Conservation (phyloP, 805 yeast genomes). For the Candida vaughaniae region DNA sequence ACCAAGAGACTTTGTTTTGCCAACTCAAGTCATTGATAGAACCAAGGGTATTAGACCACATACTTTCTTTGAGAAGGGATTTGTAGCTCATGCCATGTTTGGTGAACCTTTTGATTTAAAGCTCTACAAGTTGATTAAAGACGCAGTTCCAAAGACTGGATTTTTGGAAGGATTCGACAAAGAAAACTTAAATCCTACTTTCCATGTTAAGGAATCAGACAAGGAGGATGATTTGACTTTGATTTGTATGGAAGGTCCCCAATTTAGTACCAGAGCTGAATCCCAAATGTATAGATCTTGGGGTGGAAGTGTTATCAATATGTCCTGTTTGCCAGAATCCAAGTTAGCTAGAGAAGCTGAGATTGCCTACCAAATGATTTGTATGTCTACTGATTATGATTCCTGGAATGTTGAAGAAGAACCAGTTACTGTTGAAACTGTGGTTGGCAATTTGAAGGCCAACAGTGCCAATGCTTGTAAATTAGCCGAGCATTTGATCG, state of each 20-base stretch:
- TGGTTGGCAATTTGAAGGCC: constrained; percentile 84
- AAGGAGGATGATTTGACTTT: constrained; percentile 73
- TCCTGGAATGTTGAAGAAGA: constrained; percentile 97
- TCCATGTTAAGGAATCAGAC: constrained; percentile 61
- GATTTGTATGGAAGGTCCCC: constrained; percentile 99
- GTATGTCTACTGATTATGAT: constrained; percentile 99
- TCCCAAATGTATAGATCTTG: constrained; percentile 79
- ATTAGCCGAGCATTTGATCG: constrained; percentile 69
- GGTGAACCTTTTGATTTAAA: constrained; percentile 93
- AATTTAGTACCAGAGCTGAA: constrained; percentile 95
- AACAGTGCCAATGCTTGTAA: constrained; percentile 83
- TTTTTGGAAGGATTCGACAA: constrained; percentile 53
- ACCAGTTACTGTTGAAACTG: constrained; percentile 97
- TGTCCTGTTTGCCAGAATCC: constrained; percentile 97
- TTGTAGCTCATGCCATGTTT: constrained; percentile 96
- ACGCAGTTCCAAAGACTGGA: constrained; percentile 42
- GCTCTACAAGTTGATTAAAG: constrained; percentile 63
- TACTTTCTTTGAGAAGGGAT: constrained; percentile 86
- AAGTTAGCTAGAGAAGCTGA: constrained; percentile 97
- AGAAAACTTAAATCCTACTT: constrained; percentile 34
- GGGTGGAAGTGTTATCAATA: constrained; percentile 95
- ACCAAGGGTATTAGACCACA: constrained; percentile 93
- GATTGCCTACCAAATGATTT: constrained; percentile 93
- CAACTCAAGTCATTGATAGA: constrained; percentile 94
- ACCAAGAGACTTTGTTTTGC: constrained; percentile 96